Conservation (phyloP, 2,329 filamentous ascomycete genomes). For the Ceratocystis harringtonii region DNA sequence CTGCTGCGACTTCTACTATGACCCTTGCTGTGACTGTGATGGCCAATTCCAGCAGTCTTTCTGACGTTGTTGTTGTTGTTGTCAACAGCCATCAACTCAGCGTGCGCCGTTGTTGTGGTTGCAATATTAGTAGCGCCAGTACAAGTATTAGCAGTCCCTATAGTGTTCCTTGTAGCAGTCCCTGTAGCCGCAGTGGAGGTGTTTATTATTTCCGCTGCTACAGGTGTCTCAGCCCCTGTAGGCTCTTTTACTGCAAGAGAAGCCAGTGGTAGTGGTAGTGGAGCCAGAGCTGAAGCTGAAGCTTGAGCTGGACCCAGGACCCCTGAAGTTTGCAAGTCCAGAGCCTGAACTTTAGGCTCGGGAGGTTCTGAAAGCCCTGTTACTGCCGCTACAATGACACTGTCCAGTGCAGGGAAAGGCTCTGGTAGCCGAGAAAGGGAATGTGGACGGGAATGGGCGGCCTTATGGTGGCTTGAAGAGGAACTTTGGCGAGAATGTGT, state of each 20-base stretch:
- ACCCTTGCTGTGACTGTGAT: neutral
- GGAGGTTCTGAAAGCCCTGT: neutral
- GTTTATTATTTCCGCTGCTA: neutral
- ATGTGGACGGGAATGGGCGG: slow-evolving; percentile 8
- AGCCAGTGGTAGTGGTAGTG: neutral
- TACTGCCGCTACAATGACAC: slow-evolving; percentile 4
- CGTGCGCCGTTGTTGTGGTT: neutral
- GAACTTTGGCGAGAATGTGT: slow-evolving; percentile 16
- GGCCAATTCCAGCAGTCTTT: neutral
- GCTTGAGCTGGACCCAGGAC: neutral
- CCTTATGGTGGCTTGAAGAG: neutral
- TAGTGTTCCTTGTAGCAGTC: no score
- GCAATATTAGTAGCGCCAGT: neutral
- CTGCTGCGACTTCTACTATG: neutral
- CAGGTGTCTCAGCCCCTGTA: neutral
- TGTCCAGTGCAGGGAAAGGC: slow-evolving; percentile 10
- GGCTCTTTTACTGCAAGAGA: neutral
- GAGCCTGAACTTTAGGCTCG: neutral
- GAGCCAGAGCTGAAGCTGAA: neutral
- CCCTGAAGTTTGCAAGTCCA: neutral
- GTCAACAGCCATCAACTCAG: neutral
- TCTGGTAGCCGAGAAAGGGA: slow-evolving; percentile 11
- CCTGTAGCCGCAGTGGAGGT: neutral
- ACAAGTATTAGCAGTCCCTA: no score
- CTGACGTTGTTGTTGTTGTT: neutral